Evolutionary conservation across 2,329 filamentous ascomycete genomes (phyloP), one percentile per base, ranked within the genome.

Genomic region (Ascochyta fabae): DNA sequence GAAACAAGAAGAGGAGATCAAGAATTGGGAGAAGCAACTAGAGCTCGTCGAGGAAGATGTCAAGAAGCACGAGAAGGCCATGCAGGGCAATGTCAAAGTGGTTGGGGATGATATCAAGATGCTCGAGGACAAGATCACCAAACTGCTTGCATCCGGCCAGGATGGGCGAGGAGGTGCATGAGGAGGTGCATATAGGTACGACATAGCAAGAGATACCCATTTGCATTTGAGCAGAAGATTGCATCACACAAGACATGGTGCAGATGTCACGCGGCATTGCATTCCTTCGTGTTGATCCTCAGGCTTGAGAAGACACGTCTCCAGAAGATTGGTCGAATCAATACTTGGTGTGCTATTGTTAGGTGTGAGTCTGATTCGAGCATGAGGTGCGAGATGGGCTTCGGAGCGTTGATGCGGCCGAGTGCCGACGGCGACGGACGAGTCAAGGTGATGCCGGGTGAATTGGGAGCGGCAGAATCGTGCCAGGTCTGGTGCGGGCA

Each of bases 101-200:
- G 88, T 98, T 59, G 90, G 94, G 64, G 86, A 86, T 36, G 97
- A 93, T 92, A 91, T 98, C 4, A 91, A 90, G 75, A 91, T 89
- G 53, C 77, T 99, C 50, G 94, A 98, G 78, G 84, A 81, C 67
- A 89, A 90, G 75, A 83, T 97, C 74, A 83, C 83, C 57, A 75
- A 72, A 54, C 39, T 72, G 48, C 59, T 66, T 6, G 47, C 56
- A 36, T 55, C 40, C 6, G 38, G 49, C 33, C 47, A 47, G 47
- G 51, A 49, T 5, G 49, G 58, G 23, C 53, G 49, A 56, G 13
- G 19, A n/a, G 9, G 34, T n/a, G 29, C n/a, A 38, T 16, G 26
- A 19, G 8, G 6, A 16, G 8, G 35, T 38, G 39, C 48, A 52
- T 52, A 39, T 33, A 41, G 33, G 34, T 26, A 27, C 23, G 40